Evolutionary conservation across 805 yeast genomes (phyloP).

Genomic region (Diddensiella caesifluorescens): DNA sequence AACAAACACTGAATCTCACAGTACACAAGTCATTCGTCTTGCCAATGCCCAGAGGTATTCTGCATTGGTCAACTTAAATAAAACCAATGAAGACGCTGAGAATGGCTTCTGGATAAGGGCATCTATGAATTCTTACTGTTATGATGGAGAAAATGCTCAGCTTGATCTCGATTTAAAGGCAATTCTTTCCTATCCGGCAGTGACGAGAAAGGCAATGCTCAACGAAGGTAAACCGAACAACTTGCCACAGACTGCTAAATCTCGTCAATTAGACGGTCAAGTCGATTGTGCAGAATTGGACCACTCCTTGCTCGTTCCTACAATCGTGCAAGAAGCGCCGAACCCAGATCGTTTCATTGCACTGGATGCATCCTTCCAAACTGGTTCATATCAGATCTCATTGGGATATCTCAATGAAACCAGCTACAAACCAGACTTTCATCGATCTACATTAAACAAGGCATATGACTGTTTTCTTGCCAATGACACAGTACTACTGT

Average conservation of each 20-base stretch:
- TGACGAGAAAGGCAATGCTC: not conserved
- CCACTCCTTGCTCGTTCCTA: conserved; percentile 9
- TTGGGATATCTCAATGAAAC: conserved; percentile 28
- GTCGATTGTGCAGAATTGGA: too few species aligned
- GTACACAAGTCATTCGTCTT: conserved; percentile 23
- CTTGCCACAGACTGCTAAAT: too few species aligned
- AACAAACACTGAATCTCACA: conserved; percentile 20
- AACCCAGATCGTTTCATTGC: conserved; percentile 18
- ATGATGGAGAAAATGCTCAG: conserved; percentile 43
- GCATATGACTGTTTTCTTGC: conserved; percentile 4
- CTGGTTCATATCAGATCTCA: conserved; percentile 34
- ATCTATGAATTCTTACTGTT: conserved; percentile 47
- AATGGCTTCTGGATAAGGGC: conserved; percentile 13
- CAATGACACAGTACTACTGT: too few species aligned
- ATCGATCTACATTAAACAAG: conserved; percentile 21
- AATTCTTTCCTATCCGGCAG: conserved; percentile 35
- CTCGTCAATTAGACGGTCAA: conserved; percentile 24
- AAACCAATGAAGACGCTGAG: not conserved
- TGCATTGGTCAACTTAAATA: conserved; percentile 46
- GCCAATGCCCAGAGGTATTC: conserved; percentile 82
- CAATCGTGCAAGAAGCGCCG: conserved; percentile 8
- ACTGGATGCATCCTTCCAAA: conserved; percentile 31
- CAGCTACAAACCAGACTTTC: conserved; percentile 24
- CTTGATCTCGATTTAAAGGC: conserved; percentile 43
- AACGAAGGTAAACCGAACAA: not conserved